Evolutionary conservation across 306 rosid species (phyloP).

Genomic region (Dalbergia cultrata): DNA sequence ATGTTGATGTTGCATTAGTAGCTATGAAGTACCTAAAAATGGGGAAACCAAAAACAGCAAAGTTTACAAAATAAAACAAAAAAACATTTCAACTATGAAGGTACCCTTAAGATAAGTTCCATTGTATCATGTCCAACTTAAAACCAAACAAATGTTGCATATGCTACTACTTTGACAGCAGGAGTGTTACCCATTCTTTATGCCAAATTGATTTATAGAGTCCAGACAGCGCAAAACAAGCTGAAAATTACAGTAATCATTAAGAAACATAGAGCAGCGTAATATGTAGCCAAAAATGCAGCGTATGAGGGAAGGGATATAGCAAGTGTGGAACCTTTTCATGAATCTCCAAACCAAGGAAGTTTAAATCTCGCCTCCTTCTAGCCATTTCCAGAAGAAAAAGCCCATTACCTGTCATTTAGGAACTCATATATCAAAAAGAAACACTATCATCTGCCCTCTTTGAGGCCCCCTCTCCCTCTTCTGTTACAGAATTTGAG

Average conservation of each 20-base stretch:
- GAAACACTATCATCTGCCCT: constrained; percentile 13
- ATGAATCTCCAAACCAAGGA: constrained; percentile 93
- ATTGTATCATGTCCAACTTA: constrained; percentile 19
- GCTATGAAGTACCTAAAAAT: constrained; percentile 71
- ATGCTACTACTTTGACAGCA: constrained; percentile 18
- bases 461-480: background rate
- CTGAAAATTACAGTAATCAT: constrained; percentile 59
- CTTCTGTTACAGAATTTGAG: constrained; percentile 7
- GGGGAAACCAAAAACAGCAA: constrained; percentile 45
- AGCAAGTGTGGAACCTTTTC: constrained; percentile 66
- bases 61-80: constrained; percentile 32
- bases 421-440: constrained; percentile 40
- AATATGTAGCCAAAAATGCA: background rate
- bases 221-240: constrained; percentile 79
- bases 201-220: constrained; percentile 52
- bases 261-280: background rate
- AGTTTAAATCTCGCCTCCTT: constrained; percentile 75
- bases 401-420: constrained; percentile 81
- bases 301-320: background rate
- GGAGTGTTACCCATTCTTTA: constrained; percentile 74
- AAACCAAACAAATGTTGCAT: constrained; percentile 30
- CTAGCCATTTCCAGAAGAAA: constrained; percentile 88
- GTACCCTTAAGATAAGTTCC: constrained; percentile 28
- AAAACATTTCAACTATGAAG: constrained; percentile 14
- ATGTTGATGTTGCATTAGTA: constrained; percentile 89